Percentiles rank a stretch among this genome's conserved stretches.
Evolutionary conservation across 1,139 yeast species (phyloP).

Genomic region (Scheffersomyces titani): DNA sequence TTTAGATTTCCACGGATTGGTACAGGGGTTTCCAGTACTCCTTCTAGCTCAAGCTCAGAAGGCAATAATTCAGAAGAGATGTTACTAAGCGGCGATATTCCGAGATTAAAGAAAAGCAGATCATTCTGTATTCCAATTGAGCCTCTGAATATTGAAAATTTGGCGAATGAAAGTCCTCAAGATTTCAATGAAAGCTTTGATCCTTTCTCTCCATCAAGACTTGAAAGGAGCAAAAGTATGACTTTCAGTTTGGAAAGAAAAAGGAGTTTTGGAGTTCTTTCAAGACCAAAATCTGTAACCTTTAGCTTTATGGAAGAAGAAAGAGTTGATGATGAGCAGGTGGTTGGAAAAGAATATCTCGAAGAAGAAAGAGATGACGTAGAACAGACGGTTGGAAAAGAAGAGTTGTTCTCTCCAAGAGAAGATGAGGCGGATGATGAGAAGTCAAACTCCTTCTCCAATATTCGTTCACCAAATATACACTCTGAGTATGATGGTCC

Average conservation of each 20-base stretch:
- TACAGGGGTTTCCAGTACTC: not conserved
- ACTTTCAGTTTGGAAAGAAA: not conserved
- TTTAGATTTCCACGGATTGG: not conserved
- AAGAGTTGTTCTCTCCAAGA: not conserved
- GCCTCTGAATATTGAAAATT: not conserved
- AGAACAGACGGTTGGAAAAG: not conserved
- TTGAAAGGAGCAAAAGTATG: not conserved
- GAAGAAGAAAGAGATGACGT: not conserved
- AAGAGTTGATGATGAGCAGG: not conserved
- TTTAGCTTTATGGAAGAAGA: not conserved
- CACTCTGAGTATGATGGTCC: not conserved
- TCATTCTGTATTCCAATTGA: not conserved
- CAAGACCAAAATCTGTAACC: not conserved
- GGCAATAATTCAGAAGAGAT: not conserved
- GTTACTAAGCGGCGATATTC: not conserved
- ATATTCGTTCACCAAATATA: not conserved
- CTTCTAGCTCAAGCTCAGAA: not conserved
- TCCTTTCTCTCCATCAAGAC: not conserved
- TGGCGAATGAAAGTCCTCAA: not conserved
- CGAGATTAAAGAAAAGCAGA: not conserved
- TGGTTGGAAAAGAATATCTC: not conserved
- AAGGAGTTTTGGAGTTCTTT: not conserved
- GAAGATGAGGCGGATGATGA: not conserved
- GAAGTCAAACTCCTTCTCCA: not conserved
- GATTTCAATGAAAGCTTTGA: not conserved